Base-by-base conservation (phyloP, 1,139 yeast genomes). In the Pichia cactophila region DNA sequence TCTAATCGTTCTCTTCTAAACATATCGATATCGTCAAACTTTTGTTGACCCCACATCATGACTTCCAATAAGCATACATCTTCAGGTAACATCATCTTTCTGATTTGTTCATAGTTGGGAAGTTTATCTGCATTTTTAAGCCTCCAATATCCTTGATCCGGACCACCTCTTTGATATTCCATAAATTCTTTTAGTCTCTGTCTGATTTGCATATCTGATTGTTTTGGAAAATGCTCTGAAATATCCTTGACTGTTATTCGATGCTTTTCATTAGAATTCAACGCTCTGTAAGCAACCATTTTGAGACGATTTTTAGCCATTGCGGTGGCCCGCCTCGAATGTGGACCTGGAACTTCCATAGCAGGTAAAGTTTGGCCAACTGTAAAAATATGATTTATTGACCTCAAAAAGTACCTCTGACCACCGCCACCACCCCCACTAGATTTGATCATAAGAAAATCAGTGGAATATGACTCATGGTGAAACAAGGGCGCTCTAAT, bases 281-380 rank as follows among this genome's bases (percentile, higher is more conserved):
- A 74, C 3, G 90, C 87, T 51, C 98, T 78, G 61, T 80, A 90
- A 4, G 89, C 97, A 60, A 92, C 83, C 97, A 94, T 90, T 64
- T 87, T 88, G 55, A 94, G 71, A 54, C 98, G 74, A 61, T 89
- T 90, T 62, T 92, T 90, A 47, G 92, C 83, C 23, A 95, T 90
- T 9, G 96, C 86, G 0, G 98, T 90, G 16, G 90, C 97, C 61
- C 89, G 89, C 66, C 98, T 79, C 1, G 97, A 88, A 65, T 94
- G 97, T 1, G 99, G 98, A 1, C 97, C 97, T 1, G 98, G 98
- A 23, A 94, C 84, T 62, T 89, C 96, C 46, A 86, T 85, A 2
- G 89, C 96, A 0, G 98, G 98, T 60, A 88, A 83, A 0, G 88
- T 78, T 63, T 94, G 96, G 1, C 99, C 99, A 8, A 90, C 96